A percentile compares a stretch with the other conserved stretches of the same genome.
Evolutionary conservation across 495 filamentous ascomycete genomes (phyloP).

Genomic region (Penicillium argentinense): DNA sequence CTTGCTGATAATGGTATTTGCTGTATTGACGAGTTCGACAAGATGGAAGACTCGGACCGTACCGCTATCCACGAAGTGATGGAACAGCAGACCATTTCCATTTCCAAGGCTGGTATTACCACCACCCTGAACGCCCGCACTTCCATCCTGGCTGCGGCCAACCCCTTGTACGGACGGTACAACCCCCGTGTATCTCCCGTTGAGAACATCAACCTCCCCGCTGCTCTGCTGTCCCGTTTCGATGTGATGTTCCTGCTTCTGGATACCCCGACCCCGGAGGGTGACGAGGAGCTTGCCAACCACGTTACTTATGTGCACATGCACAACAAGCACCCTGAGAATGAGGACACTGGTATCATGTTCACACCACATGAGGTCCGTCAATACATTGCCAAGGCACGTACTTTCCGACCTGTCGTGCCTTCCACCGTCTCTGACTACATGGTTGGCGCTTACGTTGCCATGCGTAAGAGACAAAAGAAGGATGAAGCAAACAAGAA

Average conservation of each 20-base stretch:
- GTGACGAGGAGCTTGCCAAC: slow-evolving; percentile 88
- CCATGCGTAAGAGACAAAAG: slow-evolving; percentile 84
- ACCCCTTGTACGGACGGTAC: slow-evolving; percentile 96
- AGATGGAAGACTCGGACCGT: slow-evolving; percentile 96
- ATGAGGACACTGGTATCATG: slow-evolving; percentile 61
- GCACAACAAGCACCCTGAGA: slow-evolving; percentile 91
- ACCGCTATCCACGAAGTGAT: slow-evolving; percentile 99
- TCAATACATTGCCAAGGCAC: slow-evolving; percentile 90
- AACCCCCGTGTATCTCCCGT: slow-evolving; percentile 95
- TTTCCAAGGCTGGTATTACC: slow-evolving; percentile 96
- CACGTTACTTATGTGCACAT: slow-evolving; percentile 98
- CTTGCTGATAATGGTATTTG: slow-evolving; percentile 97
- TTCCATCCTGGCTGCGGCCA: slow-evolving; percentile 95
- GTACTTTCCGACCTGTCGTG: slow-evolving; percentile 81
- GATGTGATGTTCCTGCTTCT: slow-evolving; percentile 96
- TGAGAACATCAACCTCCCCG: slow-evolving; percentile 98
- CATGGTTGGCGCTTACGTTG: slow-evolving; percentile 93
- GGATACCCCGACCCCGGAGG: slow-evolving; percentile 83
- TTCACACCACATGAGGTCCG: slow-evolving; percentile 91
- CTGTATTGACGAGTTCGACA: slow-evolving; percentile 99
- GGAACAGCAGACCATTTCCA: slow-evolving; percentile 99
- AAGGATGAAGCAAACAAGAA: slow-evolving; percentile 83
- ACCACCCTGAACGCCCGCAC: slow-evolving; percentile 95
- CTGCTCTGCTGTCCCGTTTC: slow-evolving; percentile 92
- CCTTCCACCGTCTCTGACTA: slow-evolving; percentile 86